Percentiles rank a stretch among this genome's conserved stretches.
These are phyloP conservation scores for Scortechinia acanthostroma DNA, from an alignment of 2,329 filamentous ascomycete genomes.

Conservation along the genomic window DNA sequence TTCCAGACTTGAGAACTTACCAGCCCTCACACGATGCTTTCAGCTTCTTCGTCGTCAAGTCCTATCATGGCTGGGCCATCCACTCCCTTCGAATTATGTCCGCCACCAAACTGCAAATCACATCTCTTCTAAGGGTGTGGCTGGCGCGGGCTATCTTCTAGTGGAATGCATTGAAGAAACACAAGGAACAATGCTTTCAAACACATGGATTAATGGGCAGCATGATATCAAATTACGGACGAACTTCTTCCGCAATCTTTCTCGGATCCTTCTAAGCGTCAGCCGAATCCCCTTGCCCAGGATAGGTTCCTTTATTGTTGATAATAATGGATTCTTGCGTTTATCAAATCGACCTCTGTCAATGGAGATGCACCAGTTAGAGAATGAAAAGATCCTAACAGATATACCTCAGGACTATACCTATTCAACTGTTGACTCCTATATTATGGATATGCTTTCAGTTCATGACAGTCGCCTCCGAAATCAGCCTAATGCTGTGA, in stretches of 20 bases:
- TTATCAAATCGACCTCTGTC: constrained; percentile 25
- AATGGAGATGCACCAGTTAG: constrained; percentile 17
- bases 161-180: constrained; percentile 15
- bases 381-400: constrained; percentile 20
- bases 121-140: constrained; percentile 4
- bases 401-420: constrained; percentile 18
- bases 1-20: neutral
- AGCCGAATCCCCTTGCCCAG: constrained; percentile 13
- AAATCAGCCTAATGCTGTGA: constrained; percentile 20
- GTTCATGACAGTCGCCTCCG: constrained; percentile 22
- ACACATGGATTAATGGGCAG: constrained; percentile 13
- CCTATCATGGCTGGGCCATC: neutral
- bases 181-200: constrained; percentile 14
- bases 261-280: constrained; percentile 13
- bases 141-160: constrained; percentile 15
- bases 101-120: no score
- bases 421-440: constrained; percentile 17
- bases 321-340: constrained; percentile 13
- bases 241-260: constrained; percentile 14
- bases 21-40: neutral
- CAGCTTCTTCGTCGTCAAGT: neutral
- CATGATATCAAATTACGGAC: constrained; percentile 8
- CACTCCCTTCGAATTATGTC: neutral
- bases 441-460: constrained; percentile 17
- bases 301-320: constrained; percentile 20